A percentile compares a stretch with the other conserved stretches of the same genome.
phyloP scores from a whole-genome alignment of 805 yeast species.

The Kuraishia ogatae region DNA sequence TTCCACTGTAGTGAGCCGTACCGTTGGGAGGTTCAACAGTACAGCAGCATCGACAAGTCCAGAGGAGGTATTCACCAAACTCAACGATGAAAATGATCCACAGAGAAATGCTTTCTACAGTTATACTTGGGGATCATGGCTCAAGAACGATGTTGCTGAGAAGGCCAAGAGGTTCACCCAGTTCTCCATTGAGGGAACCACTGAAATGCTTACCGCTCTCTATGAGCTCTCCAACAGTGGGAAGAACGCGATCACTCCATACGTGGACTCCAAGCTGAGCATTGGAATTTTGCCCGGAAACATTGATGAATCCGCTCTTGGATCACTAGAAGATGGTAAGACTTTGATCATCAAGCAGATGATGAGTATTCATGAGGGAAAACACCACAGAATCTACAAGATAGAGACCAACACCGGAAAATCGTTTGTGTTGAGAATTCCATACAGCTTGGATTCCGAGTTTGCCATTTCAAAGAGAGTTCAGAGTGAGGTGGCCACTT shows the following conservation, averaged over 20 bases:
- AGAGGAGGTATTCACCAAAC: constrained; percentile 31
- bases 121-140: constrained; percentile 95
- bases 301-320: constrained; percentile 30
- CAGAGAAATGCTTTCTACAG: constrained; percentile 67
- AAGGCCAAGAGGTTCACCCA: constrained; percentile 69
- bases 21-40: not conserved
- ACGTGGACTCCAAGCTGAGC: constrained; percentile 14
- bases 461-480: constrained; percentile 57
- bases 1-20: not conserved
- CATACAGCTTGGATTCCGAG: constrained; percentile 69
- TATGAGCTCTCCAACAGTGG: constrained; percentile 24
- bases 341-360: constrained; percentile 55
- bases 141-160: constrained; percentile 67
- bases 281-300: constrained; percentile 35
- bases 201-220: constrained; percentile 39
- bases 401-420: constrained; percentile 54
- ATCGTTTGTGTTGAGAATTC: constrained; percentile 70
- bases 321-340: constrained; percentile 33
- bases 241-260: not conserved
- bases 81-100: constrained; percentile 58
- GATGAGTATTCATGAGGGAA: constrained; percentile 86
- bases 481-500: constrained; percentile 87
- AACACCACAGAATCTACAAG: constrained; percentile 83
- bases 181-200: constrained; percentile 75
- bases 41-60: not conserved